Evolutionary conservation across 2,329 filamentous ascomycete species (phyloP).

Genomic region (Colletotrichum sp.): DNA sequence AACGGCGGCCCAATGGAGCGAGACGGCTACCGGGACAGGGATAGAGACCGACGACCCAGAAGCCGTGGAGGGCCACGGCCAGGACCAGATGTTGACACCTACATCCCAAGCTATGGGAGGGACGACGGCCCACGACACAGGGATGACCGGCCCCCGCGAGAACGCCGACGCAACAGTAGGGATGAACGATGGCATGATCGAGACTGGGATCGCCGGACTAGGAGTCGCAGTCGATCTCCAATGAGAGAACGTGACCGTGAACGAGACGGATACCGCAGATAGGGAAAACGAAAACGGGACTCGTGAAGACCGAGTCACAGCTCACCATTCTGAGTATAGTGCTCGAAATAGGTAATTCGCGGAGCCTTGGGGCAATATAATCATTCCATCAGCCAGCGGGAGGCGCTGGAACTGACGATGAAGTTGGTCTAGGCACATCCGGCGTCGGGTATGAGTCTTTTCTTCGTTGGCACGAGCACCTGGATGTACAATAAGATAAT

Average conservation of each 20-base stretch:
- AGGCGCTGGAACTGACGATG: neutral
- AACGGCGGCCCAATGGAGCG: conserved; percentile 39
- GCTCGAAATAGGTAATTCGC: neutral
- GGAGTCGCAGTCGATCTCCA: conserved; percentile 46
- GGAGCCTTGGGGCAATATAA: neutral
- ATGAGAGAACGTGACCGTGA: conserved; percentile 43
- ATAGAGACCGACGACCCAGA: conserved; percentile 35
- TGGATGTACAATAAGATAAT: neutral
- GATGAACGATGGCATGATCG: conserved; percentile 36
- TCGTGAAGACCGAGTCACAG: neutral
- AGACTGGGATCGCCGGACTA: conserved; percentile 44
- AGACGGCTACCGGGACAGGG: conserved; percentile 42
- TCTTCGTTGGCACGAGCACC: neutral
- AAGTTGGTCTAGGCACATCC: neutral
- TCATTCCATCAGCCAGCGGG: neutral
- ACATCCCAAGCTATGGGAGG: conserved; percentile 53
- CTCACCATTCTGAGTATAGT: neutral
- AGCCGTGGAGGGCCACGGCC: conserved; percentile 29
- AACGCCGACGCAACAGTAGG: conserved; percentile 24
- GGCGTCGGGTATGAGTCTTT: neutral
- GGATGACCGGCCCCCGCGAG: conserved; percentile 31
- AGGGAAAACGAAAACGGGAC: conserved; percentile 24
- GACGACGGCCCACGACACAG: conserved; percentile 33
- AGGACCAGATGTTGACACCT: conserved; percentile 51
- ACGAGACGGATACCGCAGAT: conserved; percentile 55